A percentile compares a stretch with the other conserved stretches of the same genome.
phyloP scores from a whole-genome alignment of 2,329 filamentous ascomycete genomes.

The Didymella exigua region DNA sequence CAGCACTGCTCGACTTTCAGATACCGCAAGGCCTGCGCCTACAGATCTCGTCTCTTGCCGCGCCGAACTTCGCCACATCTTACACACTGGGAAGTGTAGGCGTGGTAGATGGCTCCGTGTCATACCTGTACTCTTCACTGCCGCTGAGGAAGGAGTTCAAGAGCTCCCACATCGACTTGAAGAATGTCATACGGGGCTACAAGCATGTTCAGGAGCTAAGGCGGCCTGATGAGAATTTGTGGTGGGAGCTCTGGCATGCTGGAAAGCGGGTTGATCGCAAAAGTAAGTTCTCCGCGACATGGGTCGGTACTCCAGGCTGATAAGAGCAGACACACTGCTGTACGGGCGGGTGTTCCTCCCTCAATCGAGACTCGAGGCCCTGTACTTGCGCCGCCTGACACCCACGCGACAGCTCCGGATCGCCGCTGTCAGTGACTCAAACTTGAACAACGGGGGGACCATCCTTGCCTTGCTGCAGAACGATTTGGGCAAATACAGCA shows the following conservation, averaged over 20 bases:
- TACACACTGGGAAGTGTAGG: slow-evolving; percentile 90
- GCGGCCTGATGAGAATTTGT: slow-evolving; percentile 57
- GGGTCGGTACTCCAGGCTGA: slow-evolving; percentile 24
- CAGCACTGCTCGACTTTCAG: slow-evolving; percentile 85
- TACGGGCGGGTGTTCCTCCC: slow-evolving; percentile 84
- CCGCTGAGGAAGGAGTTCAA: slow-evolving; percentile 70
- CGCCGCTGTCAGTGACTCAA: slow-evolving; percentile 75
- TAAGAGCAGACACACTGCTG: slow-evolving; percentile 62
- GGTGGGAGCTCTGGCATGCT: slow-evolving; percentile 61
- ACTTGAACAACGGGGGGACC: slow-evolving; percentile 75
- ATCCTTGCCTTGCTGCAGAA: slow-evolving; percentile 76
- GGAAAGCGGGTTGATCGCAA: slow-evolving; percentile 58
- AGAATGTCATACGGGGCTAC: slow-evolving; percentile 80
- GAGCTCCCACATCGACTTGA: slow-evolving; percentile 77
- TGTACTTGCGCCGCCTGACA: slow-evolving; percentile 79
- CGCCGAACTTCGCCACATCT: slow-evolving; percentile 90
- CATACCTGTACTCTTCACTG: slow-evolving; percentile 91
- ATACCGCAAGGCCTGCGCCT: slow-evolving; percentile 84
- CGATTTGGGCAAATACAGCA: slow-evolving; percentile 83
- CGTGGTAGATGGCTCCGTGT: slow-evolving; percentile 93
- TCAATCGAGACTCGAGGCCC: slow-evolving; percentile 81
- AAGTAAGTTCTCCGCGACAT: slow-evolving; percentile 38
- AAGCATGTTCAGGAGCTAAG: slow-evolving; percentile 72
- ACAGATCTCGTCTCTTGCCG: slow-evolving; percentile 87
- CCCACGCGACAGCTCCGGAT: slow-evolving; percentile 80